These are phyloP conservation scores for Tolypocladium sp. DNA, from an alignment of 2,329 filamentous ascomycete species.

Conservation along the genomic window DNA sequence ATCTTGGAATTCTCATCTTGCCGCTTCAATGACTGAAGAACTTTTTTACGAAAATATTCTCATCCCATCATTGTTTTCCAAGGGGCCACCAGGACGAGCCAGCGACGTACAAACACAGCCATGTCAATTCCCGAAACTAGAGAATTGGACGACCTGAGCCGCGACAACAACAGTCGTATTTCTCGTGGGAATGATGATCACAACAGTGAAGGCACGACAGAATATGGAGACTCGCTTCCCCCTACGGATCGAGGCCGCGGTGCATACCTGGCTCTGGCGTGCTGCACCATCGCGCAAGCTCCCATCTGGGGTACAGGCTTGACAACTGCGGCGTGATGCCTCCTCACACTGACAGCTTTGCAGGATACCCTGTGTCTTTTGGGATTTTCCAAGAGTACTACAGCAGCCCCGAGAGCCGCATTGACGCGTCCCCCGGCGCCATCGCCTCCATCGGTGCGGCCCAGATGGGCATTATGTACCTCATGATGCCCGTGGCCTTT, in stretches of 20 bases:
- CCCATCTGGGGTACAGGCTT: constrained; percentile 20
- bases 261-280: constrained; percentile 18
- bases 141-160: background rate
- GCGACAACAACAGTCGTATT: background rate
- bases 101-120: no score
- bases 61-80: no score
- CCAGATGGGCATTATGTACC: constrained; percentile 39
- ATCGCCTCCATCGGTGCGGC: constrained; percentile 15
- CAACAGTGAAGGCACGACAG: no score
- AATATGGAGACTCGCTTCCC: constrained; percentile 10
- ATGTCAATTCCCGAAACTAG: no score
- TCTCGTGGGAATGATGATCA: background rate
- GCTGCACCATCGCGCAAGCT: constrained; percentile 20
- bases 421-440: constrained; percentile 29
- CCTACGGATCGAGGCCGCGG: constrained; percentile 18
- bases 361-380: constrained; percentile 34
- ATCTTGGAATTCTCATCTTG: no score
- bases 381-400: constrained; percentile 64
- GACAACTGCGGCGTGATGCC: no score
- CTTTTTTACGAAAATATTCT: no score
- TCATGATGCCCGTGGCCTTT: constrained; percentile 39
- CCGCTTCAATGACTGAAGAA: no score
- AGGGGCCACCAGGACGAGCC: no score
- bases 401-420: constrained; percentile 40
- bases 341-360: background rate